Evolutionary conservation across 192 early-diverging fungal species (phyloP).

Genomic region (Helicostylum pulchrum): DNA sequence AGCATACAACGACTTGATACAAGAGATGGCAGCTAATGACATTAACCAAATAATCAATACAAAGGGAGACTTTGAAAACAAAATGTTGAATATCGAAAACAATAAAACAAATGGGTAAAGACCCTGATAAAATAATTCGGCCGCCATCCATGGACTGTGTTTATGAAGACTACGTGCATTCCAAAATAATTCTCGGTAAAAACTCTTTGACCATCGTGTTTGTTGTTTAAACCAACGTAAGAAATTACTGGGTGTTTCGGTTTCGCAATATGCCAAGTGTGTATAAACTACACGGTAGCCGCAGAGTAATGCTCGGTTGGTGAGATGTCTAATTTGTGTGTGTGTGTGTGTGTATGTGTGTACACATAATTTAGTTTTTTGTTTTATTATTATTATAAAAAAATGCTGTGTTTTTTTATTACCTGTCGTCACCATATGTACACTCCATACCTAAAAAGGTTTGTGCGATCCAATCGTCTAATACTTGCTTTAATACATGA

Average conservation of each 20-base stretch:
- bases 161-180: conserved; percentile 47
- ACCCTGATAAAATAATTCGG: conserved; percentile 55
- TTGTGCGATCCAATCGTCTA: conserved; percentile 56
- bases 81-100: conserved; percentile 44
- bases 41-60: conserved; percentile 46
- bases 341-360: no score
- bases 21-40: conserved; percentile 42
- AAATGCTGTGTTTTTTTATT: not conserved
- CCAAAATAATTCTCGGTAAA: conserved; percentile 55
- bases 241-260: conserved; percentile 54
- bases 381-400: not conserved
- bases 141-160: conserved; percentile 61
- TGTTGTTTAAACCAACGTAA: conserved; percentile 62
- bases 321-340: conserved; percentile 47
- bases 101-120: conserved; percentile 61
- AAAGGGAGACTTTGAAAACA: conserved; percentile 26
- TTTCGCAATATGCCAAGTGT: conserved; percentile 58
- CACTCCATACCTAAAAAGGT: conserved; percentile 55
- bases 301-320: conserved; percentile 47
- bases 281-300: conserved; percentile 54
- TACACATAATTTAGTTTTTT: not conserved
- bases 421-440: conserved; percentile 63
- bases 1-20: conserved; percentile 46
- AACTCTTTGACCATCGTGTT: conserved; percentile 63
- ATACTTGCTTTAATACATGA: conserved; percentile 41